Evolutionary conservation across 2,329 filamentous ascomycete genomes (phyloP), one percentile per base, ranked within the genome.

Genomic region (Myriangium duriaei): DNA sequence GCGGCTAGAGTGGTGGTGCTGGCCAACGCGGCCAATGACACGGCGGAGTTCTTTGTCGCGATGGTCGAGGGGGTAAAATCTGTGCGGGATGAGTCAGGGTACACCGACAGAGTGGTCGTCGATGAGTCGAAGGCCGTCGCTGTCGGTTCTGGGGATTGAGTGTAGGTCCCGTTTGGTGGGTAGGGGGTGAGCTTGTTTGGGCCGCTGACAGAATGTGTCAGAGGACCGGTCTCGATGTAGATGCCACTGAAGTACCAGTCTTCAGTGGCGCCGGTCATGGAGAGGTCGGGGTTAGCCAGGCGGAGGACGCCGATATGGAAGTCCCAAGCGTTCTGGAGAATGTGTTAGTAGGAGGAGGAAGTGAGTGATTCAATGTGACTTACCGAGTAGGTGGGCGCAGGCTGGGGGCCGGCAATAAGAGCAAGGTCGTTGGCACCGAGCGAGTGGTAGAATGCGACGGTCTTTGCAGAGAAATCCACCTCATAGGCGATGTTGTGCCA

Each of bases 401-500:
- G 65, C 34, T 83, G 68, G 1, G 77, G 73, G 3, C 68, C 66
- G 4, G 76, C 75, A 1, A 71, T 70, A 52, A 72, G 67, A 39
- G 59, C 65, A 14, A 84, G 61, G 13, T 69, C 59, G 24, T 69
- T 67, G 11, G 63, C 61, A 24, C 76, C 78, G 11, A 73, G 77
- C 1, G 76, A 81, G 57, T 82, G 76, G 71, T 76, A 83, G 58
- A 83, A 75, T 10, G 69, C 71, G 18, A 84, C 76, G 4, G 67
- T 73, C 46, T 68, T 62, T 28, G 63, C 68, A 11, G 57, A 59
- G 50, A 84, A 85, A 61, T 84, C 71, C 43, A 82, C 80, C 54
- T 76, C 77, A 51, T 82, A 83, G 33, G 78, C 79, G 49, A 82
- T 67, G 53, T 85, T 85, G 56, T 84, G 79, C 79, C 79, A 84